Evolutionary conservation across 2,329 filamentous ascomycete genomes (phyloP), one percentile per base, ranked within the genome.

Genomic region (Penicillium sp.): DNA sequence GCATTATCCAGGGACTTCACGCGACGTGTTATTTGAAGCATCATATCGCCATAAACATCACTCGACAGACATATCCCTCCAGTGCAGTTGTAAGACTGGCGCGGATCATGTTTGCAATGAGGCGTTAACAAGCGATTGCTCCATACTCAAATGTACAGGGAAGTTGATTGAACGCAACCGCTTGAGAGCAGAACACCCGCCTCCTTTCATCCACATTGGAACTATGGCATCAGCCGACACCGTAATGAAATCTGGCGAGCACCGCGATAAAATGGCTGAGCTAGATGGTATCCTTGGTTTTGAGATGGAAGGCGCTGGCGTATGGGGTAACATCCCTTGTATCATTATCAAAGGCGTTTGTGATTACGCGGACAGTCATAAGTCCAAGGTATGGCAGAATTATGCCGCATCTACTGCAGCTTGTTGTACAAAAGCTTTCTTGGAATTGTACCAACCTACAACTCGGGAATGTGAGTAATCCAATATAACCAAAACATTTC

Each of bases 241-340:
- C 1, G 73, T 79, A 1, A 72, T 79, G 58, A 76, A 73, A 48
- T 71, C 69, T 18, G 71, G 68, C 1, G 50, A 63, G 14, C 59
- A 69, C 18, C 68, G 75, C 9, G 75, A 79, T 51, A 18, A 23
- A 0, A 63, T 77, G 14, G 66, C 72, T 3, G 28, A 51, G 16
- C 11, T 56, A 21, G 24, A 60, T 9, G 45, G 48, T 3, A 28
- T 65, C 26, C 56, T 65, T 40, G 63, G 55, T n/a, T 64, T 65
- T 43, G 63, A 65, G 54, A 65, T 65, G 63, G 62, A 64, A 49
- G 63, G 62, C 12, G 62, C 62, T 16, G 63, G 62, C 11, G 56
- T 59, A 6, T 62, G 58, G 56, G 58, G 61, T 20, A 35, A 53
- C 12, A 63, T 63, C 47, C 60, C 62, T 1, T 35, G 24, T 20